phyloP scores from a whole-genome alignment of 345 rosid species.

The Garcia nutans region DNA sequence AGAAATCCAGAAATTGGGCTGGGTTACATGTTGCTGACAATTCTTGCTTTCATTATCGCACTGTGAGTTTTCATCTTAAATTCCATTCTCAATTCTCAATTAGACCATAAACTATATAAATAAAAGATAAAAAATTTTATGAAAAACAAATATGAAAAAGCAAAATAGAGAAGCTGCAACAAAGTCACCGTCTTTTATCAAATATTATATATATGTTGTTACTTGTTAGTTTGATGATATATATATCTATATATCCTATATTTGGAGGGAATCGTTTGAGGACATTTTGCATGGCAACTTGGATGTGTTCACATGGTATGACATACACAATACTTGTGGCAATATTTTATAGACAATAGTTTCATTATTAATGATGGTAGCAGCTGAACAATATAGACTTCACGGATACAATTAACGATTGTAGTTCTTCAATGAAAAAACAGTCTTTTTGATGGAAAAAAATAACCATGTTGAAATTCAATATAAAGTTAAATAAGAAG shows the following conservation, averaged over 20 bases:
- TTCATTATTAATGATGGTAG: neutral
- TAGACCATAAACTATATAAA: neutral
- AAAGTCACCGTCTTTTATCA: neutral
- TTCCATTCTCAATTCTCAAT: neutral
- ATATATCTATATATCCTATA: no score
- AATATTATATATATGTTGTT: no score
- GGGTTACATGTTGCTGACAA: slow-evolving; percentile 77
- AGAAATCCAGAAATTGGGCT: slow-evolving; percentile 72
- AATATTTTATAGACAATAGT: neutral
- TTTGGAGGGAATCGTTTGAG: neutral
- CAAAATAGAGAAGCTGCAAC: neutral
- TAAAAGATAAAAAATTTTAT: neutral
- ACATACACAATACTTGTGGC: neutral
- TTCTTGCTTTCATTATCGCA: slow-evolving; percentile 88
- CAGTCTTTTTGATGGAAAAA: neutral
- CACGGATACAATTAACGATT: neutral
- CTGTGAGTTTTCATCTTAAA: slow-evolving; percentile 47
- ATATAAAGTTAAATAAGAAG: neutral
- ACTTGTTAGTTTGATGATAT: no score
- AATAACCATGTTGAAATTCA: neutral
- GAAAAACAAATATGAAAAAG: no score
- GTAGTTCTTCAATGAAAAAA: neutral
- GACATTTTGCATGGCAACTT: neutral
- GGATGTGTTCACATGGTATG: neutral
- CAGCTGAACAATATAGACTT: neutral